Base-by-base conservation (phyloP, 2,329 filamentous ascomycete genomes). In the Fulvia fulva region DNA sequence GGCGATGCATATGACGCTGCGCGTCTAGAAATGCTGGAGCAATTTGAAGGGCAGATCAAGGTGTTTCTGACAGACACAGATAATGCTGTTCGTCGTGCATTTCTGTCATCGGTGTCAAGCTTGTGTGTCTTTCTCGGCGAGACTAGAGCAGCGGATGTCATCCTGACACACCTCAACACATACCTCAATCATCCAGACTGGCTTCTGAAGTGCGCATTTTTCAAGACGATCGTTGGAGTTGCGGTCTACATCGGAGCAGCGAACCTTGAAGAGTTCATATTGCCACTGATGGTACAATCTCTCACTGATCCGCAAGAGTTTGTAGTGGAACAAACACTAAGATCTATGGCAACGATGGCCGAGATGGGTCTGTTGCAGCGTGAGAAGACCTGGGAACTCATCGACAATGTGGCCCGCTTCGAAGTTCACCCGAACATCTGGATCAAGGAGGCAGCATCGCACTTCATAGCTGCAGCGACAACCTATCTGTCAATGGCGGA, bases 161-260 rank as follows among this genome's bases (percentile, higher is more conserved):
- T 99, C 16, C 78, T 99, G 22, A 96, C 91, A 30, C 94, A 99
- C 75, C 79, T 99, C 26, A 97, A 97, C 70, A 99, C 94, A 0
- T 99, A 99, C 68, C 77, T 99, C 8, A 99, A 99, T 65, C 94
- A 97, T 68, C 86, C 88, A 44, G 92, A 99, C 71, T 99, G 94
- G 94, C 91, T 91, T 72, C 78, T 99, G 30, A 97, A 96, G 73
- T 97, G 91, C 68, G 91, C 93, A 2, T 97, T 97, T 71, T 97
- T 99, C 68, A 92, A 96, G 69, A 90, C 91, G 0, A 91, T 97
- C 25, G 90, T 97, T 16, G 93, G 92, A 3, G 92, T 99, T 63
- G 90, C 92, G 3, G 85, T 90, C 1, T 96, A 96, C 66, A 84
- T 97, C 32, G 94, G 94, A 26, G 91, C 89, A 59, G 89, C 87